These are phyloP conservation scores for Wallacemonas sp. DNA, from an alignment of 208 protist genomes.

Conservation along the genomic window DNA sequence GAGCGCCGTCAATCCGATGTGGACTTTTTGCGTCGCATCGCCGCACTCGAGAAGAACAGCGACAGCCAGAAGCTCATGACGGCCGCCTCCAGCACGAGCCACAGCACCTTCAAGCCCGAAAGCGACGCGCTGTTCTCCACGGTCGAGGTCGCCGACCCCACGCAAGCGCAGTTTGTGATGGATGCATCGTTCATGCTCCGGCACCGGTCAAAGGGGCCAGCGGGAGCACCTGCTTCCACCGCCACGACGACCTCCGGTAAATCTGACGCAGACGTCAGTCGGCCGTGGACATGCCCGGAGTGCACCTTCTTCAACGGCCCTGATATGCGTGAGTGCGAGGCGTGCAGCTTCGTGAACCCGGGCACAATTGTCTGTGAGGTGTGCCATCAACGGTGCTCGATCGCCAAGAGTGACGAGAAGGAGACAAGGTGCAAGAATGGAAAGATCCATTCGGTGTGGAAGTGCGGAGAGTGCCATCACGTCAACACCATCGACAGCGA, in stretches of 20 bases:
- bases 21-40: slow-evolving; percentile 45
- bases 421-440: slow-evolving; percentile 33
- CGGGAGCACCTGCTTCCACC: slow-evolving; percentile 7
- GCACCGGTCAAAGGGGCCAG: not conserved
- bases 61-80: not conserved
- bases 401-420: not conserved
- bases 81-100: not conserved
- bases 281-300: slow-evolving; percentile 45
- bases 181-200: slow-evolving; percentile 33
- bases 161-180: slow-evolving; percentile 49
- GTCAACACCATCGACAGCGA: slow-evolving; percentile 72
- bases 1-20: slow-evolving; percentile 42
- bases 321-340: slow-evolving; percentile 27
- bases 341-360: slow-evolving; percentile 38
- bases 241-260: not conserved
- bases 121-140: slow-evolving; percentile 15
- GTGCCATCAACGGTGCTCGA: slow-evolving; percentile 25
- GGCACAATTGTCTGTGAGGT: slow-evolving; percentile 35
- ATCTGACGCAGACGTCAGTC: not conserved
- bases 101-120: not conserved
- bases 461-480: slow-evolving; percentile 45
- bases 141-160: slow-evolving; percentile 36
- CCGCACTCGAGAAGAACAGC: slow-evolving; percentile 21
- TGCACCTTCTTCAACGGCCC: slow-evolving; percentile 58
- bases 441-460: slow-evolving; percentile 64